These are phyloP conservation scores for Apiotrichum porosum DNA, from an alignment of 1,284 basidiomycete genomes.

Conservation along the genomic window DNA sequence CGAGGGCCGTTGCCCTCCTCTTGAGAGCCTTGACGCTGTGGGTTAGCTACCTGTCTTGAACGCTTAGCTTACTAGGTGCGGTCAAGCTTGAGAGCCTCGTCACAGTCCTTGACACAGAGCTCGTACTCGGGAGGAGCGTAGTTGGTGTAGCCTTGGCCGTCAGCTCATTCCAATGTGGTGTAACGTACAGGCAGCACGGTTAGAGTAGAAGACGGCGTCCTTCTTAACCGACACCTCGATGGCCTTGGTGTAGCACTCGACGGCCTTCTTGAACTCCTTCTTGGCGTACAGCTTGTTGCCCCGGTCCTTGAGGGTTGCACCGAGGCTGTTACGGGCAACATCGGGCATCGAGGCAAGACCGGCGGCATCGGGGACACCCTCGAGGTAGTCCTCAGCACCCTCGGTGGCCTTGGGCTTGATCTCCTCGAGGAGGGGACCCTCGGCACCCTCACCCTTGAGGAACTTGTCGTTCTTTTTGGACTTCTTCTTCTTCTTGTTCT, in stretches of 20 bases:
- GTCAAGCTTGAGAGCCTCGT: conserved; percentile 81
- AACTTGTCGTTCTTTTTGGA: conserved; percentile 51
- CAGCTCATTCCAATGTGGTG: conserved; percentile 11
- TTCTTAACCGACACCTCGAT: conserved; percentile 77
- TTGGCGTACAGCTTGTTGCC: conserved; percentile 86
- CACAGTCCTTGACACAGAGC: conserved; percentile 84
- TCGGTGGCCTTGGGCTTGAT: conserved; percentile 48
- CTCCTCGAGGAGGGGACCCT: conserved; percentile 74
- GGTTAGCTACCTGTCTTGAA: background rate
- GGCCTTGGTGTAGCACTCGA: conserved; percentile 83
- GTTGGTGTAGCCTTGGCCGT: conserved; percentile 76
- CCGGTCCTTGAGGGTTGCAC: conserved; percentile 74
- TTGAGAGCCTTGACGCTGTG: conserved; percentile 82
- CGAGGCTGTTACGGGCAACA: conserved; percentile 64
- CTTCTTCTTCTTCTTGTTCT: conserved; percentile 58
- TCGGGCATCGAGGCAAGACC: conserved; percentile 34
- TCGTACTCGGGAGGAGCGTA: conserved; percentile 78
- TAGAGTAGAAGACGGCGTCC: conserved; percentile 93
- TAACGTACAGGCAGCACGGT: conserved; percentile 85
- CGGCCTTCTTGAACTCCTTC: conserved; percentile 71
- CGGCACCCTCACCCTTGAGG: conserved; percentile 46
- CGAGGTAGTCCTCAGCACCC: conserved; percentile 47
- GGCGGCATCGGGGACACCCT: conserved; percentile 36
- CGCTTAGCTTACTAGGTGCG: conserved; percentile 60
- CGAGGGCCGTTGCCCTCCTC: conserved; percentile 79